Conservation (phyloP, 2,329 filamentous ascomycete genomes). For the Dactylellina sp. region DNA sequence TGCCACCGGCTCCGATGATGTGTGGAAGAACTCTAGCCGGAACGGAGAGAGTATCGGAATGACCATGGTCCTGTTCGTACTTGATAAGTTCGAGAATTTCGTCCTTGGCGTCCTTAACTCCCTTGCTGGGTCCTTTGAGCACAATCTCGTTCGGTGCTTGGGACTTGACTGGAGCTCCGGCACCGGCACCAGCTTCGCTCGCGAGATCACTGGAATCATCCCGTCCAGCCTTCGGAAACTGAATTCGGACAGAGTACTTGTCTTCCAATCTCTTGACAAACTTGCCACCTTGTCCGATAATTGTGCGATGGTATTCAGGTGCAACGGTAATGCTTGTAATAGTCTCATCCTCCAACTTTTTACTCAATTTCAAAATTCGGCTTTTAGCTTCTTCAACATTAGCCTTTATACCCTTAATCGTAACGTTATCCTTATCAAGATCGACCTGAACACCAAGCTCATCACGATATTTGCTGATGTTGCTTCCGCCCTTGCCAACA, state of each 20-base stretch:
- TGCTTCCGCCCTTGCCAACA: conserved; percentile 75
- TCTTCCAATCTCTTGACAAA: conserved; percentile 93
- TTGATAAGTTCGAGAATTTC: conserved; percentile 90
- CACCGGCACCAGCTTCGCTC: conserved; percentile 72
- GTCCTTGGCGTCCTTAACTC: conserved; percentile 89
- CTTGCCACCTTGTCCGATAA: conserved; percentile 87
- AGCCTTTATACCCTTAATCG: conserved; percentile 93
- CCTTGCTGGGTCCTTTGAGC: conserved; percentile 89
- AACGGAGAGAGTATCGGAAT: conserved; percentile 81
- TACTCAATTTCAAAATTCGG: conserved; percentile 81
- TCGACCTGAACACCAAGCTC: conserved; percentile 83
- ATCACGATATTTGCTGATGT: conserved; percentile 76
- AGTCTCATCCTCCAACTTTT: conserved; percentile 89
- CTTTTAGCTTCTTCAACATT: conserved; percentile 89
- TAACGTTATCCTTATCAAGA: conserved; percentile 91
- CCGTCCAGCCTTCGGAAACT: conserved; percentile 82
- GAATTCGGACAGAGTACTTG: conserved; percentile 92
- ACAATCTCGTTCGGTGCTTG: conserved; percentile 90
- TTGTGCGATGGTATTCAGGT: conserved; percentile 90
- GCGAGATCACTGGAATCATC: conserved; percentile 77
- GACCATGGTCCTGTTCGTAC: conserved; percentile 88
- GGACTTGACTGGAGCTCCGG: conserved; percentile 72
- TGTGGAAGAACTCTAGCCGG: conserved; percentile 94
- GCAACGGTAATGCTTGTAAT: conserved; percentile 90
- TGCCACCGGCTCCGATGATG: conserved; percentile 88